Evolutionary conservation across 495 filamentous ascomycete species (phyloP).

Genomic region (Thozetella sp.): DNA sequence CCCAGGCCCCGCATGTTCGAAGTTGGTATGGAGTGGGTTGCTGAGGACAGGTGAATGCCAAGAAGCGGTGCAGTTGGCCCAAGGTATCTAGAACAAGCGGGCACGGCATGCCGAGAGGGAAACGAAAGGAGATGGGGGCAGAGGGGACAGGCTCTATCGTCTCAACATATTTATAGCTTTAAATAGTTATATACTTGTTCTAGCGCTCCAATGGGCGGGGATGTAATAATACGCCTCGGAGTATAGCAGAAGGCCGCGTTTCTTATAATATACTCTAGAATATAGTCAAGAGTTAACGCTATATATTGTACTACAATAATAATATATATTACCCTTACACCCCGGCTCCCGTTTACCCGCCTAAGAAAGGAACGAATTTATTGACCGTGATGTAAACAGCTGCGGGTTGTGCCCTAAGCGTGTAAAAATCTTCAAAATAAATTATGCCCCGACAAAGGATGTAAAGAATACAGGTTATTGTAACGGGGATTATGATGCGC

Average conservation of each 20-base stretch:
- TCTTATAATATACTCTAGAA: too few species aligned
- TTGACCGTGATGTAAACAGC: constrained; percentile 4
- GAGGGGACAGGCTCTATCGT: too few species aligned
- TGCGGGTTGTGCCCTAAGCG: constrained; percentile 2
- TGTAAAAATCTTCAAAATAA: constrained; percentile 7
- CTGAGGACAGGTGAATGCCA: neutral
- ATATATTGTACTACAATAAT: too few species aligned
- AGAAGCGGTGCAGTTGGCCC: neutral
- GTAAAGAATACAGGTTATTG: neutral
- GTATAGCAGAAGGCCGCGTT: too few species aligned
- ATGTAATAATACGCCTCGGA: too few species aligned
- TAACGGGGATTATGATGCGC: neutral
- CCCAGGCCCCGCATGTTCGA: neutral
- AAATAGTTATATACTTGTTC: too few species aligned
- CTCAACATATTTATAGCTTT: too few species aligned
- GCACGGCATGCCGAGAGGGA: neutral
- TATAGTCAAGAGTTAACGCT: too few species aligned
- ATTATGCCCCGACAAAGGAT: neutral
- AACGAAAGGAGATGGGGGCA: too few species aligned
- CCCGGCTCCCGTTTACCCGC: too few species aligned
- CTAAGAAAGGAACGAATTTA: constrained; percentile 7
- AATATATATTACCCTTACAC: too few species aligned
- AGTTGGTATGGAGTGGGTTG: neutral
- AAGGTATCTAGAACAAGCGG: neutral
- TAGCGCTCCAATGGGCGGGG: too few species aligned